Evolutionary conservation across 2,329 filamentous ascomycete species (phyloP), one percentile per base, ranked within the genome.

Genomic region (Lecanicillium sp.): DNA sequence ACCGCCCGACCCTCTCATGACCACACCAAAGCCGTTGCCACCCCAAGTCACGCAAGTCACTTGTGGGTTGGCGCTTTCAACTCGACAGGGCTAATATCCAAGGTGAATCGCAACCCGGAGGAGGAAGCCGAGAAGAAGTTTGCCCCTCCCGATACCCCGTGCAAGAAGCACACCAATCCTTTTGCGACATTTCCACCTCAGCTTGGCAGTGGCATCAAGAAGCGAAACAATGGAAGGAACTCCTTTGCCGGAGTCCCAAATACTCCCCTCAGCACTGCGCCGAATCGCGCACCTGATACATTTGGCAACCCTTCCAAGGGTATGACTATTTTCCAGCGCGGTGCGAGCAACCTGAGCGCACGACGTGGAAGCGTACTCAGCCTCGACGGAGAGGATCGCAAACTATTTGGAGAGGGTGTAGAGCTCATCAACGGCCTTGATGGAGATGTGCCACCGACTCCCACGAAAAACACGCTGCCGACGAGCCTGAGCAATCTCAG

Each of bases 31-130:
- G 47, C 48, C 11, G 48, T 60, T 35, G 58, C 50, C 41, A 48
- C 83, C 71, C 29, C 85, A 68, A 57, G 48, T 35, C 57, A 55
- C 8, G 46, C 52, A 1, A 51, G 54, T 7, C 87, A 81, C 54
- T 83, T 89, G 16, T 73, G 85, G 40, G 81, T 85, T 22, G 80
- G 84, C 29, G 88, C 88, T 6, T 95, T 95, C 62, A 88, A 87
- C 70, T 96, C 92, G 2, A 96, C 92, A 1, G 89, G 90, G 2
- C 68, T 98, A 19, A 83, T 98, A 38, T 95, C 92, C 9, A 98
- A 98, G 65, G 85, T 94, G 59, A 94, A 92, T 53, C 81, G 85
- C 41, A 81, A 85, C 56, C 75, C 81, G 1, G 86, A 95, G 48
- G 75, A 86, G 37, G 74, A 68, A 58, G 52, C 47, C 62, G 67